Percentiles rank a stretch among this genome's conserved stretches.
phyloP scores from a whole-genome alignment of 1,284 basidiomycete genomes.

The Trichosporon coremiiforme region DNA sequence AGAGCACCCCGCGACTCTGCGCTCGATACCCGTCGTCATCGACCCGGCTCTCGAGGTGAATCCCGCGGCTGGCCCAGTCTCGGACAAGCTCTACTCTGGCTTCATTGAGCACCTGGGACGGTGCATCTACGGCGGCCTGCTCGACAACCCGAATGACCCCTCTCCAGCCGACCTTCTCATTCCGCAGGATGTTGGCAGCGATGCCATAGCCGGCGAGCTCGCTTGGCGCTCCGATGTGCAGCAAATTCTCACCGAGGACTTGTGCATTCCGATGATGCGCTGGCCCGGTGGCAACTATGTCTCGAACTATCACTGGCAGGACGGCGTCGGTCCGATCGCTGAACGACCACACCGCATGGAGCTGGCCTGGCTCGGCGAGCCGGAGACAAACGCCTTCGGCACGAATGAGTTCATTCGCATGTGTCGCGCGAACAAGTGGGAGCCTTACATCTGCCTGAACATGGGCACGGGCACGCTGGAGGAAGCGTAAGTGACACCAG shows the following conservation, averaged over 20 bases:
- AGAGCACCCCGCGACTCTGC: constrained; percentile 36
- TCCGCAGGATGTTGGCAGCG: constrained; percentile 41
- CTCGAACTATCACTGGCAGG: constrained; percentile 70
- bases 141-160: constrained; percentile 59
- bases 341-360: constrained; percentile 63
- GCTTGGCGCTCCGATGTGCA: constrained; percentile 66
- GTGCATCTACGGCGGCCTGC: constrained; percentile 66
- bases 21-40: constrained; percentile 32
- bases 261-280: constrained; percentile 64
- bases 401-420: constrained; percentile 62
- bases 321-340: constrained; percentile 64
- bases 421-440: constrained; percentile 49
- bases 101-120: constrained; percentile 66
- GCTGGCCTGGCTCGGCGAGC: constrained; percentile 65
- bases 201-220: constrained; percentile 41
- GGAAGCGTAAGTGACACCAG: constrained; percentile 17
- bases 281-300: constrained; percentile 64
- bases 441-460: constrained; percentile 68
- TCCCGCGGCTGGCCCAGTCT: constrained; percentile 35
- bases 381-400: constrained; percentile 68
- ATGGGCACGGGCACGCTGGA: not conserved
- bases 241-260: constrained; percentile 60
- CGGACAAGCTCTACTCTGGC: constrained; percentile 61
- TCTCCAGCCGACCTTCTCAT: constrained; percentile 47
- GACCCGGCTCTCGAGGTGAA: constrained; percentile 34